These are phyloP conservation scores for Lachancea kluyveri DNA, from an alignment of 805 yeast species.

Conservation along the genomic window DNA sequence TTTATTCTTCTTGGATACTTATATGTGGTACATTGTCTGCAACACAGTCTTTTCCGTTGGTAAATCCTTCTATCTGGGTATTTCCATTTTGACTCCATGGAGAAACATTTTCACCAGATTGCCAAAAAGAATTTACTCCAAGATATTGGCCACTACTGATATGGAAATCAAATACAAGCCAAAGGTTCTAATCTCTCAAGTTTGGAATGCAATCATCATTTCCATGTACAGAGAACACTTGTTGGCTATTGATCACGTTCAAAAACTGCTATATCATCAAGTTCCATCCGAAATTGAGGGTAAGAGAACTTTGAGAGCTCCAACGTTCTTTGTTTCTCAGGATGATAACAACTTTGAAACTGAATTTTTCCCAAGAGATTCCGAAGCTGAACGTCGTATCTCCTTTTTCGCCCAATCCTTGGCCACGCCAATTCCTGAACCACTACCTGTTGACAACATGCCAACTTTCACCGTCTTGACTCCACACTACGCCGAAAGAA, in stretches of 20 bases:
- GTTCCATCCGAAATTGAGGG: constrained; percentile 98
- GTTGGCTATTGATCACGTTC: constrained; percentile 97
- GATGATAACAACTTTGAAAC: constrained; percentile 92
- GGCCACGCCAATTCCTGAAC: constrained; percentile 98
- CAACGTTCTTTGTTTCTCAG: constrained; percentile 96
- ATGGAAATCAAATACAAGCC: constrained; percentile 99
- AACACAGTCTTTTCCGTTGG: constrained; percentile 96
- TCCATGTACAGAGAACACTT: constrained; percentile 99
- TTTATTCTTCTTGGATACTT: constrained; percentile 97
- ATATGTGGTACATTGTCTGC: constrained; percentile 95
- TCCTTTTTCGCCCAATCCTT: constrained; percentile 98
- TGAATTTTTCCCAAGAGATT: constrained; percentile 93
- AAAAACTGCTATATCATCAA: constrained; percentile 93
- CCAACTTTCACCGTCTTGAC: constrained; percentile 96
- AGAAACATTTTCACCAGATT: constrained; percentile 95
- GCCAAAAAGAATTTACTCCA: constrained; percentile 98
- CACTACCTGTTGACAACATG: constrained; percentile 98
- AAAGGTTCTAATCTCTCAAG: constrained; percentile 94
- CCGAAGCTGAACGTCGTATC: constrained; percentile 99
- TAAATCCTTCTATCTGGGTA: constrained; percentile 97
- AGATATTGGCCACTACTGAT: constrained; percentile 95
- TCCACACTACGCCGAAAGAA: constrained; percentile 96
- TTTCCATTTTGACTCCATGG: constrained; percentile 98
- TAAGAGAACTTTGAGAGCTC: constrained; percentile 96
- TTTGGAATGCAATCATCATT: constrained; percentile 98